Conservation (phyloP, 1,139 yeast genomes). For the Debaryomyces nepalensis region DNA sequence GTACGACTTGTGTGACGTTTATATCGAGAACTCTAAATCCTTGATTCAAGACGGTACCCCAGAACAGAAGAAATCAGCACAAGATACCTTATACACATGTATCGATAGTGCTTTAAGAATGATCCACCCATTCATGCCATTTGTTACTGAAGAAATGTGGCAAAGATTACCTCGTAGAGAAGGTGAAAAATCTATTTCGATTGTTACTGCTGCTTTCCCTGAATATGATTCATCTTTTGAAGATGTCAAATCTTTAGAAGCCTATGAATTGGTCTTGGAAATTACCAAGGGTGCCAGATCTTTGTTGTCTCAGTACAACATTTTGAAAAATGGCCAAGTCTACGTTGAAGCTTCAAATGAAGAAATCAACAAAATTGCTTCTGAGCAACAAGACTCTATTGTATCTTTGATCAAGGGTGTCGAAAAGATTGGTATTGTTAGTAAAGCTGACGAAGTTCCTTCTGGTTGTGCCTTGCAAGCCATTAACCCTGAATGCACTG, state of each 20-base stretch:
- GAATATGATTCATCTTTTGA: conserved; percentile 61
- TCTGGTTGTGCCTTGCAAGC: conserved; percentile 89
- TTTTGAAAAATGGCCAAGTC: conserved; percentile 84
- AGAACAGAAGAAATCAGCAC: conserved; percentile 84
- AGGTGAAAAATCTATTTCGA: conserved; percentile 69
- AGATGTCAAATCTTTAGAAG: conserved; percentile 66
- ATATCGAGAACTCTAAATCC: conserved; percentile 94
- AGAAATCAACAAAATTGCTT: conserved; percentile 55
- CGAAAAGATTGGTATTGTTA: conserved; percentile 67
- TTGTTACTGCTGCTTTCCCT: conserved; percentile 82
- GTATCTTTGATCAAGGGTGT: conserved; percentile 92
- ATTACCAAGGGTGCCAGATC: conserved; percentile 94
- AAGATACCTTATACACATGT: conserved; percentile 91
- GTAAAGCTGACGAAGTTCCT: conserved; percentile 61
- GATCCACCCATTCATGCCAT: conserved; percentile 99
- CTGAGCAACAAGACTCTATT: conserved; percentile 79
- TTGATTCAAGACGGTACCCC: conserved; percentile 90
- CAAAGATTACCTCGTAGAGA: conserved; percentile 93
- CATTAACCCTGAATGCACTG: conserved; percentile 79
- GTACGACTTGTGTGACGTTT: conserved; percentile 96
- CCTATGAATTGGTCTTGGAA: conserved; percentile 82
- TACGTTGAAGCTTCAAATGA: conserved; percentile 70
- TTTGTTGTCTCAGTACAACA: conserved; percentile 84
- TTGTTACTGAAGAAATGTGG: conserved; percentile 97
- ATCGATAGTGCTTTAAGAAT: conserved; percentile 88